A percentile compares a stretch with the other conserved stretches of the same genome.
Evolutionary conservation across 495 filamentous ascomycete species (phyloP).

Genomic region (Aspergillus haitiensis): DNA sequence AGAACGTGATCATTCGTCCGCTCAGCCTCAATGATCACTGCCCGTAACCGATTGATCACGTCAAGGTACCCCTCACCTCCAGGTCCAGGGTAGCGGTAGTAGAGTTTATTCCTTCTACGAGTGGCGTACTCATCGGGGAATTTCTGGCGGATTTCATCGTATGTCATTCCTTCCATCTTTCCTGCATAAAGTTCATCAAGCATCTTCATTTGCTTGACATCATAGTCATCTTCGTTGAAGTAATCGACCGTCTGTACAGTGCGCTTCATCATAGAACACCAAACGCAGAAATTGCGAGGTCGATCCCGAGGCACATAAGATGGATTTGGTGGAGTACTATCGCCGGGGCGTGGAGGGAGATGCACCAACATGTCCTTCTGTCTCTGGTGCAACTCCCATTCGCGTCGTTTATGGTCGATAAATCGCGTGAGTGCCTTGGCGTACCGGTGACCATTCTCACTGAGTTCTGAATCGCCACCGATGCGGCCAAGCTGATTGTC

Average conservation of each 20-base stretch:
- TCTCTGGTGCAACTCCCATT: conserved; percentile 76
- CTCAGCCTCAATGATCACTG: conserved; percentile 95
- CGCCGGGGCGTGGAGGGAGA: conserved; percentile 82
- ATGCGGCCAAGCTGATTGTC: conserved; percentile 81
- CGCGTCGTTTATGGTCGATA: conserved; percentile 68
- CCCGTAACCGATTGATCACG: conserved; percentile 91
- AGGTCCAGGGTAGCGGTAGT: conserved; percentile 91
- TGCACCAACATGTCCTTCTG: conserved; percentile 66
- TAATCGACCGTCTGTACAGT: conserved; percentile 79
- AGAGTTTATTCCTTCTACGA: conserved; percentile 78
- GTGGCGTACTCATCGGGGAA: conserved; percentile 75
- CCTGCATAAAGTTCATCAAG: conserved; percentile 94
- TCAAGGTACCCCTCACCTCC: conserved; percentile 96
- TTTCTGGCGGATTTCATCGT: conserved; percentile 75
- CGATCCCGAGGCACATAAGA: conserved; percentile 59
- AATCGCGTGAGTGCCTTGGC: conserved; percentile 72
- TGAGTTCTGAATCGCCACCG: conserved; percentile 82
- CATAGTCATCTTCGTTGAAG: conserved; percentile 96
- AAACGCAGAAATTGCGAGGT: conserved; percentile 93
- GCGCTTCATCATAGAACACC: conserved; percentile 94
- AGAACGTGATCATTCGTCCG: conserved; percentile 94
- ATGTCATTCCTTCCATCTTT: conserved; percentile 90
- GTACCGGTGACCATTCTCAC: conserved; percentile 70
- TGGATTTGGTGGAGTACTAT: conserved; percentile 92
- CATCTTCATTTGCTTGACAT: conserved; percentile 97